phyloP scores from a whole-genome alignment of 148 eudicot genomes.

The Polygonum aviculare region DNA sequence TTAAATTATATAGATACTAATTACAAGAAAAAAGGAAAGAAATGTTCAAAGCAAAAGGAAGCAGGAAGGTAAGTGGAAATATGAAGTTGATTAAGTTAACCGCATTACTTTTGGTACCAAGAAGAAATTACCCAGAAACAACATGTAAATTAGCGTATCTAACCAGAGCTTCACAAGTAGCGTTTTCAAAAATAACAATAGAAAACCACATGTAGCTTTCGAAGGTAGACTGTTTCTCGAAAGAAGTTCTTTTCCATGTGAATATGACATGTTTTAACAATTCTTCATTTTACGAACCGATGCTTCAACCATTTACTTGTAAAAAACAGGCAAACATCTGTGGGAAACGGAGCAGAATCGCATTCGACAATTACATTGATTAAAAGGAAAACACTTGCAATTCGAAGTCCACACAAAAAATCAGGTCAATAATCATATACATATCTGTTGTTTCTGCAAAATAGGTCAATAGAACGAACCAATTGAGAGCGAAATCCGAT shows the following conservation, averaged over 20 bases:
- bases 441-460: not conserved
- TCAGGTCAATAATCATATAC: not conserved
- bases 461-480: not conserved
- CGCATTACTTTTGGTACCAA: not conserved
- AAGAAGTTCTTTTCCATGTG: not conserved
- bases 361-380: not conserved
- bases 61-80: not conserved
- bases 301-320: not conserved
- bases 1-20: not conserved
- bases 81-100: not conserved
- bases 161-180: not conserved
- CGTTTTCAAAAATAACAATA: too few relatives aligned
- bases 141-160: not conserved
- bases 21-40: not conserved
- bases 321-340: not conserved
- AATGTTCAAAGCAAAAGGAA: not conserved
- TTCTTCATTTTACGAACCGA: not conserved
- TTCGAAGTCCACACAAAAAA: not conserved
- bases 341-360: not conserved
- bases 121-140: conserved; percentile 2
- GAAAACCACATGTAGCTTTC: not conserved
- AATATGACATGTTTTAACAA: not conserved
- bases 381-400: not conserved
- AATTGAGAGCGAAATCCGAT: not conserved
- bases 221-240: not conserved